Evolutionary conservation across 441 rosid species (phyloP), one percentile per base, ranked within the genome.

Genomic region (Aleurites moluccanus): DNA sequence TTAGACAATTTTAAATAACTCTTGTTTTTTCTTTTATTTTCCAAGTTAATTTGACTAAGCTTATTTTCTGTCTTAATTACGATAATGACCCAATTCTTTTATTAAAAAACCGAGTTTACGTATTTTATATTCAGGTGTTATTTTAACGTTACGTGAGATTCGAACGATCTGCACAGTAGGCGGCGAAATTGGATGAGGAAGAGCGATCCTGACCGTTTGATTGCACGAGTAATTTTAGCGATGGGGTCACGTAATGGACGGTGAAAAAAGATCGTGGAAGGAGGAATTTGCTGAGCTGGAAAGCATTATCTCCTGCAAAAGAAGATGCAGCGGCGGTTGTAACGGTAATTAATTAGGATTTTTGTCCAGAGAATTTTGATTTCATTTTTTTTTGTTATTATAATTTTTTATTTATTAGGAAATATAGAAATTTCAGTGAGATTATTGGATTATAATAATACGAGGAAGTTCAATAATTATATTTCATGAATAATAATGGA

Each of bases 321-420:
- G 21, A 20, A 20, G 28, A 66, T 42, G 38, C 16, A 15, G n/a
- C 55, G 69, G 55, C 55, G 55, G 55, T 70, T 56, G 64, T 11
- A 57, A 71, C 74, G 74, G 74, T 71, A 71, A 71, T 71, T 71
- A 42, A 71, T 59, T 40, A 20, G 6, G 52, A 21, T 38, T 56
- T 38, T 56, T 56, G 35, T 23, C 64, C n/a, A 28, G 0, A 10
- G 42, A 57, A 57, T 57, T 57, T 23, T 4, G 10, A 20, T 53
- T n/a, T 53, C 57, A 14, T 35, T 20, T 35, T 16, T 18, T 63
- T 64, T 59, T 30, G 4, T 35, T 15, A 33, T 52, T 18, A 18
- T 18, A 10, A 21, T 9, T 56, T 56, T 55, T 56, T 65, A 33
- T 40, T 44, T n/a, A 10, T 38, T 45, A 20, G 35, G 25, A 8